Evolutionary conservation across 2,329 filamentous ascomycete genomes (phyloP).

Genomic region (Penicillium sp.): DNA sequence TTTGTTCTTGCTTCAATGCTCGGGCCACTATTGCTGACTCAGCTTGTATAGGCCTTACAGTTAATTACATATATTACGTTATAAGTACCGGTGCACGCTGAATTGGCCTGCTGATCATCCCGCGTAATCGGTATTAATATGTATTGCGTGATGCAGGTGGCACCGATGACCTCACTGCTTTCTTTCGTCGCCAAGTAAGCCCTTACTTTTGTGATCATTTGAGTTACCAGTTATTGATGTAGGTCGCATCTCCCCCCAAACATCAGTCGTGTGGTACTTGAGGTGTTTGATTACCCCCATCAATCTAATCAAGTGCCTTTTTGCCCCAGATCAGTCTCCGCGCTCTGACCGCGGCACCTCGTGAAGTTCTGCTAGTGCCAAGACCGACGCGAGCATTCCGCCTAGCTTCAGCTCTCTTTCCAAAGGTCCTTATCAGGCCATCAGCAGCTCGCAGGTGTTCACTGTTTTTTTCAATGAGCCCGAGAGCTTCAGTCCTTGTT

Average conservation of each 20-base stretch:
- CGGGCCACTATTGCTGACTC: conserved; percentile 9
- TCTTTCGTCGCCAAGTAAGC: conserved; percentile 4
- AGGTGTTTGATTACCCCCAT: background rate
- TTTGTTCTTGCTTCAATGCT: background rate
- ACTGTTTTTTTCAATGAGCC: background rate
- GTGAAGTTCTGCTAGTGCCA: conserved; percentile 23
- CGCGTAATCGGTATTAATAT: background rate
- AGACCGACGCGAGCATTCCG: conserved; percentile 26
- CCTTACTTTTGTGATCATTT: background rate
- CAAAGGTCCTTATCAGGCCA: background rate
- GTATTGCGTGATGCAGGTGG: conserved; percentile 11
- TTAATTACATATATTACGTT: background rate
- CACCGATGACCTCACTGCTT: conserved; percentile 29
- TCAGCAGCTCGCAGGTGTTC: background rate
- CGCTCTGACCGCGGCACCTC: conserved; percentile 13
- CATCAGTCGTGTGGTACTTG: background rate
- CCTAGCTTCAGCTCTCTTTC: conserved; percentile 15
- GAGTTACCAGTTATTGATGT: background rate
- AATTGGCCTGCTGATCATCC: background rate
- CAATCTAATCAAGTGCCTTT: background rate
- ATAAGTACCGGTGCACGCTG: background rate
- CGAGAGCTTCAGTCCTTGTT: background rate
- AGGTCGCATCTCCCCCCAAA: background rate
- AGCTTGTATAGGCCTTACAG: background rate
- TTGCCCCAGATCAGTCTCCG: conserved; percentile 6